Base-by-base conservation (phyloP, 2,329 filamentous ascomycete species). In the Ophiostoma ulmi region DNA sequence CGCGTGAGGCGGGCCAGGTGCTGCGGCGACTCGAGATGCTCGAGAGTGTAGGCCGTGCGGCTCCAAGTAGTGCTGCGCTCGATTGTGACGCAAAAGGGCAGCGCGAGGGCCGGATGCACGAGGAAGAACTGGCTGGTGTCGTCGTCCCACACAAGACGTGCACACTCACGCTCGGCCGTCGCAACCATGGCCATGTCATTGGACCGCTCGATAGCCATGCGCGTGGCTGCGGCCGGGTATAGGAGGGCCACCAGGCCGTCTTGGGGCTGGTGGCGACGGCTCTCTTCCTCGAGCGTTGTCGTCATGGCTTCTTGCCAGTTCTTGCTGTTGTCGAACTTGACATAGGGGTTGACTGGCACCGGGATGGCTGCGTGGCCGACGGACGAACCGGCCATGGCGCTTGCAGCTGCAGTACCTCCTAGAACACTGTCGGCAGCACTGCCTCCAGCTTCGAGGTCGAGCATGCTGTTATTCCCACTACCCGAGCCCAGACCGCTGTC, bases 81-180 rank as follows among this genome's bases (percentile, higher is more conserved):
- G 65, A 89, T 81, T 0, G 85, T 84, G 48, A 90, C 81, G 77
- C 86, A 84, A 76, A 90, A 90, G 0, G 88, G 88, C 61, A 86
- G 85, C n/a, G 85, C 84, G 22, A 90, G 81, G 0, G 87, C 85
- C 1, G 87, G 87, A 76, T 90, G 88, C 38, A 86, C 86, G n/a
- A 90, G 81, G 77, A 87, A 90, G 77, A 88, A 84, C 74, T 81
- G 84, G 6, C 79, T 78, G 71, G 81, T 84, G 75, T 90, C 88
- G 39, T 86, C 85, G 75, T 90, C 88, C 86, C 89, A 93, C n/a
- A 91, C 87, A 1, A 94, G 84, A 2, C 88, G 84, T 35, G 88
- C 91, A 74, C 87, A 88, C 79, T 93, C 90, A 41, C 86, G 84
- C 77, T 91, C 87, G 0, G 90, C 90, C 44, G 88, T 86, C 71